Percentiles rank a stretch among this genome's conserved stretches.
Evolutionary conservation across 1,139 yeast species (phyloP).

Genomic region (Yamadazyma blattariae): DNA sequence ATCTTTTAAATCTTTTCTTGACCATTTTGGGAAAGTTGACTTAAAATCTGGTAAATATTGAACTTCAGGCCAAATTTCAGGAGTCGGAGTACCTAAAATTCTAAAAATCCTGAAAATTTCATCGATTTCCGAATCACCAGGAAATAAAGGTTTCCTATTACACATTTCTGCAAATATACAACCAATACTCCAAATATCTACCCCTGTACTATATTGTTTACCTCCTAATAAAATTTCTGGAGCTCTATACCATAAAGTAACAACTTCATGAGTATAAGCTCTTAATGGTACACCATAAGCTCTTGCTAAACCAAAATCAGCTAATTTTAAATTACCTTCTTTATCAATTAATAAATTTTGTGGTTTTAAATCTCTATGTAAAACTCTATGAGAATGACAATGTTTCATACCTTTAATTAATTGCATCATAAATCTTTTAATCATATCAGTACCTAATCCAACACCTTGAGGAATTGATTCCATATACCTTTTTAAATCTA

Average conservation of each 20-base stretch:
- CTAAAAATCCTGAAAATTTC: slow-evolving; percentile 95
- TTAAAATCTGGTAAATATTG: slow-evolving; percentile 91
- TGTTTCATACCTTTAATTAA: slow-evolving; percentile 88
- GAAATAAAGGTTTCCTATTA: slow-evolving; percentile 89
- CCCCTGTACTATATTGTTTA: slow-evolving; percentile 95
- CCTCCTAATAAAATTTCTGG: slow-evolving; percentile 97
- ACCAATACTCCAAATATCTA: slow-evolving; percentile 98
- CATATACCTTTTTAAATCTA: slow-evolving; percentile 96
- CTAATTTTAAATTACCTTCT: slow-evolving; percentile 92
- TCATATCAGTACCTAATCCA: slow-evolving; percentile 86
- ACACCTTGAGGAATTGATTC: slow-evolving; percentile 90
- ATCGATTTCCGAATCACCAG: slow-evolving; percentile 97
- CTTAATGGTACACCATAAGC: slow-evolving; percentile 97
- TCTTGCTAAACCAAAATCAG: slow-evolving; percentile 96
- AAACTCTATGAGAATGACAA: slow-evolving; percentile 92
- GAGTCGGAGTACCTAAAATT: slow-evolving; percentile 91
- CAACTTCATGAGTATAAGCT: slow-evolving; percentile 97
- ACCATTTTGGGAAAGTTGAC: slow-evolving; percentile 95
- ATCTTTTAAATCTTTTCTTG: slow-evolving; percentile 63
- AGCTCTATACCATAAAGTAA: slow-evolving; percentile 96
- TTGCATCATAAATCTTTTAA: slow-evolving; percentile 91
- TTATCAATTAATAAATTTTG: slow-evolving; percentile 91
- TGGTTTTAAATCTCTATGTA: slow-evolving; percentile 95
- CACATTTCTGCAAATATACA: slow-evolving; percentile 99
- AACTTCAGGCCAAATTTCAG: slow-evolving; percentile 95